These are phyloP conservation scores for Eucalyptus erythrocorys DNA, from an alignment of 345 rosid genomes.

Conservation along the genomic window DNA sequence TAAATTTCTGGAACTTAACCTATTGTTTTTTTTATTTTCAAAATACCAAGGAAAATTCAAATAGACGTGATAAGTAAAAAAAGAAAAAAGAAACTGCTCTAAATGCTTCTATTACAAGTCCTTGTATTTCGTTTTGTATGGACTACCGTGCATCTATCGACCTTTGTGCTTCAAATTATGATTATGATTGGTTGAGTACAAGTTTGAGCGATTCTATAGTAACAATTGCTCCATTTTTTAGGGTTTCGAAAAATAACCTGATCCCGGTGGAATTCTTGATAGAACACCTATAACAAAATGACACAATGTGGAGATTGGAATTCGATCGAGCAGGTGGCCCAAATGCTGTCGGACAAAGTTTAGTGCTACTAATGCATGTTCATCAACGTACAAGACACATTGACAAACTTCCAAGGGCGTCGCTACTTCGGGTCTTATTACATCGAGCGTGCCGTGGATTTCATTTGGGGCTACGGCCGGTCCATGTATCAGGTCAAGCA, in stretches of 20 bases:
- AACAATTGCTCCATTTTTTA: not conserved
- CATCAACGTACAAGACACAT: conserved; percentile 14
- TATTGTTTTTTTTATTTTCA: too few species aligned
- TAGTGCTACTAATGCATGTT: conserved; percentile 21
- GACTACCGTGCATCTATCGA: not conserved
- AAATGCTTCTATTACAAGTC: too few species aligned
- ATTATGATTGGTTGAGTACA: not conserved
- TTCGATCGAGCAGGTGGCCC: conserved; percentile 3
- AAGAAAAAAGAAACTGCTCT: too few species aligned
- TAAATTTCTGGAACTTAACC: too few species aligned
- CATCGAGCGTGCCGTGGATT: conserved; percentile 35
- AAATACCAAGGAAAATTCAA: too few species aligned
- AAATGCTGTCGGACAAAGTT: conserved; percentile 16
- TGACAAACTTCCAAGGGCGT: conserved; percentile 10
- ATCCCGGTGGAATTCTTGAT: not conserved
- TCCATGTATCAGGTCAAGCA: conserved; percentile 23
- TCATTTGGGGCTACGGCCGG: conserved; percentile 36
- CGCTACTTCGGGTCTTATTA: conserved; percentile 24
- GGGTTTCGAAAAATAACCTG: not conserved
- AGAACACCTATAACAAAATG: conserved; percentile 19
- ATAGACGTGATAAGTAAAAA: too few species aligned
- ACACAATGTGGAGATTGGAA: not conserved
- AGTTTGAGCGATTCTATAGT: not conserved
- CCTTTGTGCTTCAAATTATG: not conserved
- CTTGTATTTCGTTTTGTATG: too few species aligned